Base-by-base conservation (phyloP, 768 basidiomycete genomes). In the Rhodocollybia butyracea region DNA sequence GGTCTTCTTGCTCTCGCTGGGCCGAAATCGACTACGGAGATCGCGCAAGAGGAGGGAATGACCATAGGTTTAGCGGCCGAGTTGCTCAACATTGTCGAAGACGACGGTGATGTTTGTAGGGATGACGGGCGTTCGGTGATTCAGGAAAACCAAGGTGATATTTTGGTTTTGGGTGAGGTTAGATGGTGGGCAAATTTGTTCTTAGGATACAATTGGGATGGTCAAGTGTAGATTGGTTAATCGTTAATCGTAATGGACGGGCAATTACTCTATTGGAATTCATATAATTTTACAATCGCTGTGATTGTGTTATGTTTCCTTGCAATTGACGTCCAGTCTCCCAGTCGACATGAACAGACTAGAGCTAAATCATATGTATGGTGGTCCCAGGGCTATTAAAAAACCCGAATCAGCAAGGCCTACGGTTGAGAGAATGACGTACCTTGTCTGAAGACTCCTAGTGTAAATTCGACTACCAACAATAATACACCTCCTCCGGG, bases 401-500 rank as follows among this genome's bases (percentile, higher is more conserved):
- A 21, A 55, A 13, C 24, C n/a, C 17, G 53, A 11, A 55, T 36
- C 15, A 26, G 43, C 47, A 29, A 32, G 32, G 54, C 19, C 5
- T 24, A 51, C 24, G n/a, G n/a, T n/a, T n/a, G n/a, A n/a, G n/a
- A n/a, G 52, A 21, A 58, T 12, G 24, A 65, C 75, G 21, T 59
- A 90, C 89, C 80, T 64, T 84, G 76, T 60, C 92, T 82, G 70
- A 95, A 92, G 55, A 89, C 63, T 19, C 80, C 84, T 36, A 94
- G 70, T 2, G 90, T 92, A 58, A 90, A 85, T 69, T 94, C 92
- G 17, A 95, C 93, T n/a, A 95, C 95, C 31, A 99, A 80, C 27
- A 99, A 75, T 29, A 99, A 71, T 12, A 99, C 88, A 68, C 96
- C 96, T 48, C 96, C 96, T 41, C 96, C 96, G 0, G 96, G 96